Base-by-base conservation (phyloP, 108 stramenopile genomes). In the Fragilariopsis cylindrus region DNA sequence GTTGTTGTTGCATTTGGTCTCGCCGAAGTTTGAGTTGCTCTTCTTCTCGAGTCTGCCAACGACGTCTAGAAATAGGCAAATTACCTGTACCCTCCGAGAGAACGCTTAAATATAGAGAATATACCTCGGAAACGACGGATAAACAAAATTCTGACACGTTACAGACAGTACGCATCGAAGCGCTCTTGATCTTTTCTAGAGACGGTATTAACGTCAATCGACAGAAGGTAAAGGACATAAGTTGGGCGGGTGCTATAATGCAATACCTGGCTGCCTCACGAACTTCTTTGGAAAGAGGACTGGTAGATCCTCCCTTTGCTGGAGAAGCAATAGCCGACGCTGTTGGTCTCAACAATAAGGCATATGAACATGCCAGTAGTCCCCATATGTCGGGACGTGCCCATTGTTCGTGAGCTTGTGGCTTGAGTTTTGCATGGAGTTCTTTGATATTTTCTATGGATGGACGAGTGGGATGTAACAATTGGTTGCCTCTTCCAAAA, bases 211-310 rank as follows among this genome's bases (percentile, higher is more conserved):
- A 72, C 19, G 87, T 85, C 7, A 83, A 53, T 44, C 92, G 69
- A 49, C 84, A 84, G 73, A 90, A 93, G 2, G 92, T 89, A 63
- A 93, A 79, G 42, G 90, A 85, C 76, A 92, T 87, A 21, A 86
- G 57, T 52, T 81, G 75, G 13, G 81, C 76, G 5, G 92, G 83
- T 2, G 71, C 78, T 74, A 78, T 74, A 15, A 93, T 64, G 50
- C 88, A 87, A 18, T 81, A 73, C 41, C 81, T 62, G 50, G 67
- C 87, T n/a, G 81, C 73, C 7, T 73, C 69, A 52, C 80, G 69
- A 3, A 92, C 64, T 45, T 86, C 85, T 15, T 79, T 52, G 3
- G 53, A 60, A 11, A 68, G 76, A 8, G 64, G 71, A 52, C 64
- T 60, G 52, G 47, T 56, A 13, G 81, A 63, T n/a, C 55, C 72